phyloP scores from a whole-genome alignment of 2,329 filamentous ascomycete genomes.

The Clonostachys rhizophaga region DNA sequence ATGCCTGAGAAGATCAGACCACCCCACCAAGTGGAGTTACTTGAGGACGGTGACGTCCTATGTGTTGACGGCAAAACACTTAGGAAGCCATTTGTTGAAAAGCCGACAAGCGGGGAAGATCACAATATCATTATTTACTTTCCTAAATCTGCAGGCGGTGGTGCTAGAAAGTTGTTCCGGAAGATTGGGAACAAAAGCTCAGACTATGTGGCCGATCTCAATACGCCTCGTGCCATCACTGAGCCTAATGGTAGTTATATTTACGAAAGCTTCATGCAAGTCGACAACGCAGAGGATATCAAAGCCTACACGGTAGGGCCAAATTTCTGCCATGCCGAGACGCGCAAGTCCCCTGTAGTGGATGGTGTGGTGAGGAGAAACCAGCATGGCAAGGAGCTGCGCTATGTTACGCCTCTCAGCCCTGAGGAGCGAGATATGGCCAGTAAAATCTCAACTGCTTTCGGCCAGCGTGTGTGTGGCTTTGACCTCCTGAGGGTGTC shows the following conservation, averaged over 20 bases:
- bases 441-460: slow-evolving; percentile 82
- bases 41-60: slow-evolving; percentile 86
- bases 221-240: slow-evolving; percentile 72
- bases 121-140: slow-evolving; percentile 99
- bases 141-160: slow-evolving; percentile 78
- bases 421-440: slow-evolving; percentile 82
- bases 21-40: slow-evolving; percentile 72
- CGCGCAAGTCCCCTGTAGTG: slow-evolving; percentile 93
- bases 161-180: slow-evolving; percentile 86
- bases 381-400: slow-evolving; percentile 93
- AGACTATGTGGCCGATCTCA: slow-evolving; percentile 78
- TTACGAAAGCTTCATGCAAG: slow-evolving; percentile 94
- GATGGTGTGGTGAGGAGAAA: slow-evolving; percentile 94
- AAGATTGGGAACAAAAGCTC: slow-evolving; percentile 99
- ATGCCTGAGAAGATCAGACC: slow-evolving; percentile 58
- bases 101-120: slow-evolving; percentile 96
- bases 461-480: slow-evolving; percentile 92
- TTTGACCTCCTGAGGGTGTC: slow-evolving; percentile 88
- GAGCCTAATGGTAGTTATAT: slow-evolving; percentile 83
- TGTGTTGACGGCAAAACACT: slow-evolving; percentile 79
- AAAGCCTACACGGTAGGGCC: slow-evolving; percentile 97
- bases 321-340: slow-evolving; percentile 92
- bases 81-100: slow-evolving; percentile 95
- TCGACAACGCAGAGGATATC: slow-evolving; percentile 96
- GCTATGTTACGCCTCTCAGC: slow-evolving; percentile 84